phyloP scores from a whole-genome alignment of 192 early-diverging fungal genomes.

The Coemansia sp. region DNA sequence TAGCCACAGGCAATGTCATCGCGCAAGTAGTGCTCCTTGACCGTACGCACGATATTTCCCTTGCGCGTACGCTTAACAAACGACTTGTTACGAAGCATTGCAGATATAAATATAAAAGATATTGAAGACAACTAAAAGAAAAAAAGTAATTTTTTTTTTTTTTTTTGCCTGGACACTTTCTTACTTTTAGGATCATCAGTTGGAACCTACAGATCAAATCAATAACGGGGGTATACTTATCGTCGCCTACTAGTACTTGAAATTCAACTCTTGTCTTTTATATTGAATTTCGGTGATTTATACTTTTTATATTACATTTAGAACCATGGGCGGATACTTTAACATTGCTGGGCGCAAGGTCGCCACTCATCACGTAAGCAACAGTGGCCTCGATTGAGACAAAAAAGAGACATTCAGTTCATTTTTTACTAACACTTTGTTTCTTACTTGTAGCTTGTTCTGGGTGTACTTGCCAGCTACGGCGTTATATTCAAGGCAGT shows the following conservation, averaged over 20 bases:
- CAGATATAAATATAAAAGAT: conserved; percentile 3
- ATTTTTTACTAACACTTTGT: not conserved
- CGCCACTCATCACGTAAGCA: conserved; percentile 54
- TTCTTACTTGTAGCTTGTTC: conserved; percentile 42
- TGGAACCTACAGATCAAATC: not conserved
- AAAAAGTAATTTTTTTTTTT: not conserved
- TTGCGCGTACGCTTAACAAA: conserved; percentile 91
- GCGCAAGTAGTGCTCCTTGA: conserved; percentile 95
- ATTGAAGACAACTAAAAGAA: not conserved
- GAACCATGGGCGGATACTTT: conserved; percentile 50
- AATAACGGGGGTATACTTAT: not conserved
- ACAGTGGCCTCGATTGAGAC: not conserved
- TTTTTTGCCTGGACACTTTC: not conserved
- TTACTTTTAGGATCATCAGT: not conserved
- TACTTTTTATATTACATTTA: not conserved
- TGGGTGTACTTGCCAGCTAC: conserved; percentile 49
- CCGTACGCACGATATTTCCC: conserved; percentile 89
- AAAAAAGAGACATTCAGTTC: not conserved
- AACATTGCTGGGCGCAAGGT: conserved; percentile 56
- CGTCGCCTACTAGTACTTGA: not conserved
- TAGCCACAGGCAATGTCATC: conserved; percentile 88
- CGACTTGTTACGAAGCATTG: conserved; percentile 76
- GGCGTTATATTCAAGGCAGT: conserved; percentile 42
- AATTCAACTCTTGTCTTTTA: not conserved
- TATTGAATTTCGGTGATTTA: conserved; percentile 1